Evolutionary conservation across 768 basidiomycete genomes (phyloP).

Genomic region (Lyophyllum semitale): DNA sequence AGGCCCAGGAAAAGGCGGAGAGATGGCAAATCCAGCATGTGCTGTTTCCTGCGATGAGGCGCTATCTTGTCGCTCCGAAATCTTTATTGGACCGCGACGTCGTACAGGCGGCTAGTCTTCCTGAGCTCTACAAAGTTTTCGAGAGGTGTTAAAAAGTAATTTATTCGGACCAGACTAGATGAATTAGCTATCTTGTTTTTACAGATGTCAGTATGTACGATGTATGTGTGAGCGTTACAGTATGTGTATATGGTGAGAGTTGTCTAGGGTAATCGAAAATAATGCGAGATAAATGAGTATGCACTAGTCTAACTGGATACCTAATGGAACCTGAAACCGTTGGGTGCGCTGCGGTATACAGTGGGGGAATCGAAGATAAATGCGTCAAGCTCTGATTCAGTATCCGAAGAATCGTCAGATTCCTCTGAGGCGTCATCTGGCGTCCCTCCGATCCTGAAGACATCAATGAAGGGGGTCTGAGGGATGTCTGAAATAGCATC

Average conservation of each 20-base stretch:
- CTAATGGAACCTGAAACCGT: conserved; percentile 43
- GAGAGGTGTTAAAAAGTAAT: conserved; percentile 80
- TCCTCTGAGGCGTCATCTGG: conserved; percentile 30
- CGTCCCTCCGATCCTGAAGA: conserved; percentile 60
- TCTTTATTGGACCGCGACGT: conserved; percentile 72
- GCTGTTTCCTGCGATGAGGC: conserved; percentile 83
- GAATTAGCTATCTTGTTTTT: conserved; percentile 16
- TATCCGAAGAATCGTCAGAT: conserved; percentile 50
- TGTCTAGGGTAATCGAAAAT: conserved; percentile 16
- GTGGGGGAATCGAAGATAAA: conserved; percentile 63
- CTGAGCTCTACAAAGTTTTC: conserved; percentile 92
- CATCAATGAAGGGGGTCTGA: conserved; percentile 79
- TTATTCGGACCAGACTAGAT: conserved; percentile 1
- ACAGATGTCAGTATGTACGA: conserved; percentile 18
- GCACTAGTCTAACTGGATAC: conserved; percentile 3
- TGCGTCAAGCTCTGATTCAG: conserved; percentile 57
- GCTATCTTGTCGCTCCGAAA: conserved; percentile 71
- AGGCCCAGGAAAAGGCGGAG: conserved; percentile 56
- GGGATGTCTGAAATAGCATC: conserved; percentile 58
- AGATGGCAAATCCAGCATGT: conserved; percentile 91
- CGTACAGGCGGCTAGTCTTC: conserved; percentile 85
- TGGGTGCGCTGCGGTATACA: conserved; percentile 45
- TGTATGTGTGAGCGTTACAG: conserved; percentile 17
- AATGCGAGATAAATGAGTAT: conserved; percentile 11
- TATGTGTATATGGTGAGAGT: conserved; percentile 14